A percentile compares a stretch with the other conserved stretches of the same genome.
These are phyloP conservation scores for Exophiala lecanii-corni DNA, from an alignment of 2,329 filamentous ascomycete genomes.

Conservation along the genomic window DNA sequence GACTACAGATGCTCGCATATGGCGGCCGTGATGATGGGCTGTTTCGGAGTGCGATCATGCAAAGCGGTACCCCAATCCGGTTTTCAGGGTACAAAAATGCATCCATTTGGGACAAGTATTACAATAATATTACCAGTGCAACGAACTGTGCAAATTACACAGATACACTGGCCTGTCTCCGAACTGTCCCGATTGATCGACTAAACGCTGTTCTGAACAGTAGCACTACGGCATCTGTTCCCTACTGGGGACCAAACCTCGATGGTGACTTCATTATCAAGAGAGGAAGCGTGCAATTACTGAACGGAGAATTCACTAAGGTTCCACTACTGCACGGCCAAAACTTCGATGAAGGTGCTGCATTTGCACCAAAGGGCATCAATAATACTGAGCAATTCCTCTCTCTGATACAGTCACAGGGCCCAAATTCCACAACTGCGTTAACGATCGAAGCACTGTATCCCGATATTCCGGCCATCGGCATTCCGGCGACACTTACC, in stretches of 20 bases:
- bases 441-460: constrained; percentile 45
- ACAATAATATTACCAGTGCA: constrained; percentile 56
- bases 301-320: constrained; percentile 56
- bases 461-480: constrained; percentile 47
- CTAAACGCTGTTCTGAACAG: constrained; percentile 53
- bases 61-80: constrained; percentile 42
- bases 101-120: constrained; percentile 33
- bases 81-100: constrained; percentile 3
- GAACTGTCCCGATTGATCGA: constrained; percentile 53
- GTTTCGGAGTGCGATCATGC: constrained; percentile 50
- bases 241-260: constrained; percentile 8
- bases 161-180: constrained; percentile 63
- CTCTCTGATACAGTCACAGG: constrained; percentile 34
- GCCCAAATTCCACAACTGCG: constrained; percentile 16
- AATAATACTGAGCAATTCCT: constrained; percentile 53
- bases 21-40: constrained; percentile 51
- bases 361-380: constrained; percentile 50
- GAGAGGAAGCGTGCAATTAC: constrained; percentile 51
- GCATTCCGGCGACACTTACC: constrained; percentile 44
- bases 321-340: constrained; percentile 61
- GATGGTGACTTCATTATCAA: constrained; percentile 53
- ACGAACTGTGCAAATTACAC: constrained; percentile 55
- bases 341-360: constrained; percentile 62
- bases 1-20: constrained; percentile 50
- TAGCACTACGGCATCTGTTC: constrained; percentile 12